Evolutionary conservation across 345 rosid species (phyloP), one percentile per base, ranked within the genome.

Genomic region (Citrus hindsii): DNA sequence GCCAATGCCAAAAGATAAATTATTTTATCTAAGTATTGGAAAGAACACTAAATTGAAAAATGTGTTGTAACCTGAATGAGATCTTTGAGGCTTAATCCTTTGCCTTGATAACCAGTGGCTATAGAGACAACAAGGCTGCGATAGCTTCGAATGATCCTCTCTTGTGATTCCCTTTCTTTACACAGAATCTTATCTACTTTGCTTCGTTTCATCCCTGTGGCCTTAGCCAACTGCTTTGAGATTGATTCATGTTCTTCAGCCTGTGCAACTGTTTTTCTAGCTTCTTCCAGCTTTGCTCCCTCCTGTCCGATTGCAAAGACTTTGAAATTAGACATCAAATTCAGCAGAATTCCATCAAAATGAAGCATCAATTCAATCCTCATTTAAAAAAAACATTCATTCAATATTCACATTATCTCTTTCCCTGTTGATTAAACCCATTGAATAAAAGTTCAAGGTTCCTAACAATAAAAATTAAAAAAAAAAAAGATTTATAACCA

Each of bases 21-120:
- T 16, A 30, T 21, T 63, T n/a, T 73, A 77, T 38, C 71, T 25
- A 58, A 56, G 67, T 25, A 42, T 63, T 71, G 51, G 63, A 12
- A 59, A 12, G 55, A 79, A 74, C 32, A 48, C 42, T 25, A 69
- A 35, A 69, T 28, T 37, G 62, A 65, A 72, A 40, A 56, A 37
- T 58, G 25, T 24, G 62, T 64, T 55, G 32, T 33, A 64, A 86
- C 88, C 88, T 89, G 92, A 85, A 89, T 80, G 71, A 89, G 77
- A 79, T 89, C 92, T 69, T 85, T 84, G 38, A 88, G 70, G 83
- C 85, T 85, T 75, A 89, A 78, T 58, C 92, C 91, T 85, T 82
- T 89, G 74, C 87, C 91, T 85, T 82, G 89, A 75, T 83, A 89
- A 5, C 82, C 79, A 35, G 62, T 76, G 67, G 92, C 92, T 35